Evolutionary conservation across 1,284 basidiomycete genomes (phyloP).

Genomic region (Ustilago lituana): DNA sequence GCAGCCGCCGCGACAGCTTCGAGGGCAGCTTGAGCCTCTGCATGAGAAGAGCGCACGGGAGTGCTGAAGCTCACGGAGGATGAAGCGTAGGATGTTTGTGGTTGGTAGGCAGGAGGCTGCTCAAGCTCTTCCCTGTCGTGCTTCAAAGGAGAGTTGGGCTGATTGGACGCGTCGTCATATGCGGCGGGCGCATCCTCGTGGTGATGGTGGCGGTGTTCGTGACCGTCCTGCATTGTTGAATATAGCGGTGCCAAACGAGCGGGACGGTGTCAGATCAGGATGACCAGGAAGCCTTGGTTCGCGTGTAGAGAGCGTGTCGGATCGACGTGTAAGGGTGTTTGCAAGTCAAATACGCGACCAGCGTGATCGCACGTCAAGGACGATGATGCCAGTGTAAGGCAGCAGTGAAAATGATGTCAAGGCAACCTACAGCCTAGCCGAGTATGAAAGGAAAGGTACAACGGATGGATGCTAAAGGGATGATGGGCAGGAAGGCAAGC

Average conservation of each 20-base stretch:
- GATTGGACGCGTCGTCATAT: conserved; percentile 21
- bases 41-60: conserved; percentile 38
- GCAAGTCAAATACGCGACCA: too few species aligned
- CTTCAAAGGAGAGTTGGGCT: conserved; percentile 13
- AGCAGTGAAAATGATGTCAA: too few species aligned
- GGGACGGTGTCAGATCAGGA: too few species aligned
- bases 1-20: conserved; percentile 46
- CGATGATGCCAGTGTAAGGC: too few species aligned
- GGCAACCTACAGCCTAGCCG: neutral
- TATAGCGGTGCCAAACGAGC: too few species aligned
- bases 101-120: conserved; percentile 24
- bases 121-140: conserved; percentile 28
- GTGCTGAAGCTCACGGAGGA: conserved; percentile 33
- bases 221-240: conserved; percentile 19
- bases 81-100: conserved; percentile 25
- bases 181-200: conserved; percentile 22
- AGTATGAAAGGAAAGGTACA: neutral
- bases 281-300: too few species aligned
- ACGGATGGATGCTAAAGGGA: conserved; percentile 1
- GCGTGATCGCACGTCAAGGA: too few species aligned
- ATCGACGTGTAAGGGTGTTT: too few species aligned
- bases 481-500: conserved; percentile 3
- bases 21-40: conserved; percentile 47
- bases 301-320: neutral
- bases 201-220: conserved; percentile 19